Conservation (phyloP, 148 eudicot species). For the Chenopodium formosanum region DNA sequence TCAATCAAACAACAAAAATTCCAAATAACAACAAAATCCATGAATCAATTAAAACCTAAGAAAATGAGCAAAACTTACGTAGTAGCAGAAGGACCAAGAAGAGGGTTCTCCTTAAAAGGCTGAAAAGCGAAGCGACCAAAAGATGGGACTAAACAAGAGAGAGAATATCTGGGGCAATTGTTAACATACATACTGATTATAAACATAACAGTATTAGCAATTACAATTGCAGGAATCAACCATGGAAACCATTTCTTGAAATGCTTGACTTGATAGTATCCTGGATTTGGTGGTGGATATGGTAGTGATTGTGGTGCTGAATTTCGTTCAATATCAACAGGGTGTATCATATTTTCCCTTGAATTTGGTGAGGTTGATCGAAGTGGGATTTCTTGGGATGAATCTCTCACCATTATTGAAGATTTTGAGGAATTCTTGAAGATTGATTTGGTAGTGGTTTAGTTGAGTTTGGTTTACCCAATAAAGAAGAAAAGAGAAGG, state of each 20-base stretch:
- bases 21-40: too few relatives aligned
- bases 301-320: not conserved
- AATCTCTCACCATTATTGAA: slow-evolving; percentile 16
- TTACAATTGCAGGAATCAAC: slow-evolving; percentile 57
- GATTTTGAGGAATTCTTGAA: too few relatives aligned
- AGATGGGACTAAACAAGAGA: slow-evolving; percentile 48
- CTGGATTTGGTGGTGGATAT: not conserved
- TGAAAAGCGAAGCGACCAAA: slow-evolving; percentile 79
- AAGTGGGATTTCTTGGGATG: slow-evolving; percentile 32
- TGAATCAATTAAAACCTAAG: not conserved
- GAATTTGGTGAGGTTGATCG: not conserved
- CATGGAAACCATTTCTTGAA: slow-evolving; percentile 60
- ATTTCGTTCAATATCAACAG: slow-evolving; percentile 9
- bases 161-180: slow-evolving; percentile 62
- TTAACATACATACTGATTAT: slow-evolving; percentile 73
- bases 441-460: too few relatives aligned
- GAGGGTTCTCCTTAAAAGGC: slow-evolving; percentile 79
- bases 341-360: slow-evolving; percentile 19
- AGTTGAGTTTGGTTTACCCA: too few relatives aligned
- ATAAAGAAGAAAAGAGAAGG: too few relatives aligned
- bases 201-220: slow-evolving; percentile 58
- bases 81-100: slow-evolving; percentile 83
- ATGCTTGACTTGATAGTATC: slow-evolving; percentile 37
- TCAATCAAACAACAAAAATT: too few relatives aligned
- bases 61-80: slow-evolving; percentile 43